Conservation (phyloP, 2,329 filamentous ascomycete genomes). For the Botrytis fabae region DNA sequence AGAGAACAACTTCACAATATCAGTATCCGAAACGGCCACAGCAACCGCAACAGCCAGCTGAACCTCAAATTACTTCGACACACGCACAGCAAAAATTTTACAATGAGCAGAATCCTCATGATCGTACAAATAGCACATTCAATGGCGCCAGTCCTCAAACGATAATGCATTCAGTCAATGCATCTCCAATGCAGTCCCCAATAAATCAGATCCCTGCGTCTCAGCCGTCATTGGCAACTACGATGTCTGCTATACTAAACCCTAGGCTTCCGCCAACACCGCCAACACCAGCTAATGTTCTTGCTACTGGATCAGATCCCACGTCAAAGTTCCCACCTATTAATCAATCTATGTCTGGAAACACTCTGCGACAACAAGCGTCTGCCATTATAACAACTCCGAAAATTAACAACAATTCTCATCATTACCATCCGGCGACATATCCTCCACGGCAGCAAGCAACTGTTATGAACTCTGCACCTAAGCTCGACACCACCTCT, state of each 20-base stretch:
- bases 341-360: background rate
- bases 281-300: background rate
- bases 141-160: background rate
- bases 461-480: background rate
- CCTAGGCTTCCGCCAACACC: constrained; percentile 1
- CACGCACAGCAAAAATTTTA: background rate
- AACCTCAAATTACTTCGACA: background rate
- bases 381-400: background rate
- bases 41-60: background rate
- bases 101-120: background rate
- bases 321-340: background rate
- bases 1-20: background rate
- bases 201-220: background rate
- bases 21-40: background rate
- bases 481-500: background rate
- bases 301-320: background rate
- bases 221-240: background rate
- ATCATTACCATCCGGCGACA: background rate
- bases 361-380: background rate
- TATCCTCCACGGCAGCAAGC: background rate
- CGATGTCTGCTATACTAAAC: constrained; percentile 10
- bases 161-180: background rate
- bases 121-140: constrained; percentile 1
- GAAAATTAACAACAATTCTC: background rate
- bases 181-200: background rate